Conservation (phyloP, 1,139 yeast species). For the Ogataea hybrid region DNA sequence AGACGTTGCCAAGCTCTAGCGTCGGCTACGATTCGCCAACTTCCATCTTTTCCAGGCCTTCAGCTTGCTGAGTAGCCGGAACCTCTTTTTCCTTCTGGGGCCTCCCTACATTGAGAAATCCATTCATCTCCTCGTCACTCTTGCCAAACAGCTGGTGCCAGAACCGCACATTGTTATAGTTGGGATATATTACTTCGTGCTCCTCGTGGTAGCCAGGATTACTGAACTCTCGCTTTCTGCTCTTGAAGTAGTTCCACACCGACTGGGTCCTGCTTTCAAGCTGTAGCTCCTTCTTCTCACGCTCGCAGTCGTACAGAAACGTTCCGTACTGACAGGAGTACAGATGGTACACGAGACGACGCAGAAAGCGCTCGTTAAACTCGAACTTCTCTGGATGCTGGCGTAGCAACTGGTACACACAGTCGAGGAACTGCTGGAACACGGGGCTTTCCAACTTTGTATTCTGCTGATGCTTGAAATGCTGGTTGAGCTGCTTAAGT, state of each 20-base stretch:
- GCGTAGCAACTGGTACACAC: conserved; percentile 72
- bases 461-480: conserved; percentile 39
- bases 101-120: conserved; percentile 14
- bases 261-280: conserved; percentile 57
- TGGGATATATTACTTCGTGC: conserved; percentile 58
- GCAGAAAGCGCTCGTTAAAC: conserved; percentile 82
- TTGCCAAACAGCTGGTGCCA: conserved; percentile 87
- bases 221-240: conserved; percentile 68
- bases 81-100: not conserved
- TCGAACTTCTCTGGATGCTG: conserved; percentile 78
- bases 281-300: conserved; percentile 48
- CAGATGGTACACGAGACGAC: conserved; percentile 80
- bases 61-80: not conserved
- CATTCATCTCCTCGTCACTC: conserved; percentile 78
- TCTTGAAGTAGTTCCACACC: conserved; percentile 92
- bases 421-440: conserved; percentile 90
- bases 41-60: conserved; percentile 1
- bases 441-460: conserved; percentile 75
- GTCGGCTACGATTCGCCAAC: conserved; percentile 1
- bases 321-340: conserved; percentile 96
- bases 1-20: conserved; percentile 54
- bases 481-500: conserved; percentile 37
- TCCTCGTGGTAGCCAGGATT: conserved; percentile 44
- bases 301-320: conserved; percentile 73
- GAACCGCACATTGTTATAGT: conserved; percentile 69